Evolutionary conservation across 2,329 filamentous ascomycete species (phyloP).

Genomic region (Drechslerella stenobrocha): DNA sequence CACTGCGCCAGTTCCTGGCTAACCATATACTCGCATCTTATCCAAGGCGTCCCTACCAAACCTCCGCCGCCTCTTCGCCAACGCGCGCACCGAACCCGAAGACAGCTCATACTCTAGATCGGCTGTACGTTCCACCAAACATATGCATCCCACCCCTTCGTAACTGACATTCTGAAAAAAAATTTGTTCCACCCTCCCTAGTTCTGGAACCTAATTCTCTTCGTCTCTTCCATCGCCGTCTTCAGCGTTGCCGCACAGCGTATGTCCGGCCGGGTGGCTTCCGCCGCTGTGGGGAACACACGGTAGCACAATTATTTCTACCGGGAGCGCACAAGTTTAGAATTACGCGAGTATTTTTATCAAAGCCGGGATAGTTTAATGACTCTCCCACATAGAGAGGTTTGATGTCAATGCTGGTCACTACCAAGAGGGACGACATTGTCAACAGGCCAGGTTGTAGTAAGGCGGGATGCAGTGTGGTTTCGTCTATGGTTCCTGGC

Average conservation of each 20-base stretch:
- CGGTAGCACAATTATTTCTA: not conserved
- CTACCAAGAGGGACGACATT: no score
- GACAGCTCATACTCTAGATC: constrained; percentile 92
- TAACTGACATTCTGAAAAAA: not conserved
- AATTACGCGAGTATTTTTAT: no score
- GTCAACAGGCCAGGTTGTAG: no score
- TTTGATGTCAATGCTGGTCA: no score
- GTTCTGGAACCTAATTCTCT: constrained; percentile 98
- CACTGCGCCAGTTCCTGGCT: no score
- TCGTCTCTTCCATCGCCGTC: constrained; percentile 92
- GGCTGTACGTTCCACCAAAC: constrained; percentile 66
- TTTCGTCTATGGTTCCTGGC: no score
- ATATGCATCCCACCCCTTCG: constrained; percentile 5
- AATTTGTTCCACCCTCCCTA: constrained; percentile 56
- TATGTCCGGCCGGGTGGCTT: constrained; percentile 60
- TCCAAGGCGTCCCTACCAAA: constrained; percentile 79
- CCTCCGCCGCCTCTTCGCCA: constrained; percentile 91
- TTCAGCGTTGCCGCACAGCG: constrained; percentile 92
- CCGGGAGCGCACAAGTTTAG: not conserved
- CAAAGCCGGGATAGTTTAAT: no score
- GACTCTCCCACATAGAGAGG: no score
- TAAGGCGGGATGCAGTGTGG: no score
- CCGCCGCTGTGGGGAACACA: not conserved
- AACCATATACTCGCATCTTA: constrained; percentile 1
- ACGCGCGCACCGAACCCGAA: constrained; percentile 87